These are phyloP conservation scores for Thozetella sp. DNA, from an alignment of 495 filamentous ascomycete genomes.

Conservation along the genomic window DNA sequence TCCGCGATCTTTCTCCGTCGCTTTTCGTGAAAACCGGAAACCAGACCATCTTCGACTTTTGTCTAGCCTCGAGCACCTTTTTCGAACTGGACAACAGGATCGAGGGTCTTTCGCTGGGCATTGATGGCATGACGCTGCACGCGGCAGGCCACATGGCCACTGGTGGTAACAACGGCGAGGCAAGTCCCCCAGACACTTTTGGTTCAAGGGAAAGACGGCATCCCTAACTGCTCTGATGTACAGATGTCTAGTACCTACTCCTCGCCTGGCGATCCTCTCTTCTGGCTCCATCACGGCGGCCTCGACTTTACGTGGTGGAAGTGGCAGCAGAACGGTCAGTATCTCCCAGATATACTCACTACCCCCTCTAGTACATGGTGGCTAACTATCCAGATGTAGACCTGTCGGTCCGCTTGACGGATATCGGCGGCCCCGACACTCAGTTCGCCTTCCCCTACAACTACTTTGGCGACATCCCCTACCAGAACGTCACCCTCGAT, in stretches of 20 bases:
- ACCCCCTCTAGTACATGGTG: too few species aligned
- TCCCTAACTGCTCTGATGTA: too few species aligned
- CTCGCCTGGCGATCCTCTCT: constrained; percentile 18
- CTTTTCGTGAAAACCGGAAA: constrained; percentile 3
- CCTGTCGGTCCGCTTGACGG: constrained; percentile 19
- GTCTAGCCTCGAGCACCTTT: not conserved
- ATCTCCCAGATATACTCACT: too few species aligned
- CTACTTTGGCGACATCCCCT: constrained; percentile 26
- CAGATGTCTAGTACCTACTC: constrained; percentile 25
- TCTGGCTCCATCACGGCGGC: too few species aligned
- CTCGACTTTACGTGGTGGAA: too few species aligned
- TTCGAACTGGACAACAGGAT: not conserved
- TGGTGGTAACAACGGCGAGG: constrained; percentile 5
- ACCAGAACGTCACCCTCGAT: constrained; percentile 36
- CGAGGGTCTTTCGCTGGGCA: not conserved
- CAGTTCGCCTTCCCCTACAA: constrained; percentile 30
- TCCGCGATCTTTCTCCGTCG: constrained; percentile 10
- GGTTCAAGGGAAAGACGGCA: too few species aligned
- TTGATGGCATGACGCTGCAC: constrained; percentile 4
- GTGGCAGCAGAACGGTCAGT: too few species aligned
- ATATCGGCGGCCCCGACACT: constrained; percentile 33
- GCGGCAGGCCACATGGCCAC: constrained; percentile 7
- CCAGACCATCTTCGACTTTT: not conserved
- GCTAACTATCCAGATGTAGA: too few species aligned
- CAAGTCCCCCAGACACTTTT: too few species aligned